Percentiles rank a stretch among this genome's conserved stretches.
phyloP scores from a whole-genome alignment of 768 basidiomycete species.

The Trametes meyenii region DNA sequence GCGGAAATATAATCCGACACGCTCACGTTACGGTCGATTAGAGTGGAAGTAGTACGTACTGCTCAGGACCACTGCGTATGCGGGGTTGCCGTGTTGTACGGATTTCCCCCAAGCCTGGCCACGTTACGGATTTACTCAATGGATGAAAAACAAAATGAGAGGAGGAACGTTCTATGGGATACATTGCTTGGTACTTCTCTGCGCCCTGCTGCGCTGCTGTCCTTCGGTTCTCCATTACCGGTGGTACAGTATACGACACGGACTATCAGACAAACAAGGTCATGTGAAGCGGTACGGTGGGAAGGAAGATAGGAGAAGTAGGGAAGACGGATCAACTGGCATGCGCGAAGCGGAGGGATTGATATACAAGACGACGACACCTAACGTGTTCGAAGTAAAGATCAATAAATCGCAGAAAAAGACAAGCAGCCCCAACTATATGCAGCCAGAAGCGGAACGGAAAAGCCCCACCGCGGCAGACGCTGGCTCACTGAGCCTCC shows the following conservation, averaged over 20 bases:
- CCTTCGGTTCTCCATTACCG: constrained; percentile 17
- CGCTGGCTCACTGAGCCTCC: neutral
- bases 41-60: too few species aligned
- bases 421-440: constrained; percentile 13
- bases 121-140: too few species aligned
- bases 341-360: neutral
- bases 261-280: too few species aligned
- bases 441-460: neutral
- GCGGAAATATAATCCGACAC: neutral
- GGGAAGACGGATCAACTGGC: neutral
- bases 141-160: too few species aligned
- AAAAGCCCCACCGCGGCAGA: neutral
- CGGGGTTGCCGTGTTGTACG: too few species aligned
- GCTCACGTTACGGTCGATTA: too few species aligned
- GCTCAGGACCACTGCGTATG: too few species aligned
- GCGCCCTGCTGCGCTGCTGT: constrained; percentile 13
- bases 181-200: constrained; percentile 22
- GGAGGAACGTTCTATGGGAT: constrained; percentile 16
- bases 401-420: constrained; percentile 10
- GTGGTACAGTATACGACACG: neutral
- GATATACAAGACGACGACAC: neutral
- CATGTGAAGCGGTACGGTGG: neutral
- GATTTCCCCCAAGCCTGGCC: too few species aligned
- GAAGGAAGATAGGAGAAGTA: neutral
- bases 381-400: neutral